Conservation (phyloP, 495 filamentous ascomycete species). For the Trichoderma reesei region DNA sequence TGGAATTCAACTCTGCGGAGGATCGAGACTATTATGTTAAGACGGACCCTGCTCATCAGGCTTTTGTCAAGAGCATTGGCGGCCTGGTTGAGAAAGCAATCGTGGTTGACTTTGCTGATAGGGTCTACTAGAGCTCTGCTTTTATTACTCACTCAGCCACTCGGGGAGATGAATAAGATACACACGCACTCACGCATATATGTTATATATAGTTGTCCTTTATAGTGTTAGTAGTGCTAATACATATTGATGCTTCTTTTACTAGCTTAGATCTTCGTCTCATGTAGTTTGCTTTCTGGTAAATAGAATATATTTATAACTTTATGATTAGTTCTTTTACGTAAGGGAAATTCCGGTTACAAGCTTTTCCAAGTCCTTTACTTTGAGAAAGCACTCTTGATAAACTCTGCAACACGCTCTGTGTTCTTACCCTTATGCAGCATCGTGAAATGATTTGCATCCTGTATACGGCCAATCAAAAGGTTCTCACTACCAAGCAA, state of each 20-base stretch:
- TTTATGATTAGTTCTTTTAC: too few relatives aligned
- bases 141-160: too few relatives aligned
- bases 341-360: too few relatives aligned
- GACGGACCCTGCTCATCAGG: constrained; percentile 40
- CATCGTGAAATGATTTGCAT: constrained; percentile 60
- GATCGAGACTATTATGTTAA: constrained; percentile 47
- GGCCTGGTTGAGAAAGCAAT: constrained; percentile 29
- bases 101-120: constrained; percentile 36
- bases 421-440: constrained; percentile 35
- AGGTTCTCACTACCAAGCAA: constrained; percentile 58
- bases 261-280: too few relatives aligned
- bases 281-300: too few relatives aligned
- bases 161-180: too few relatives aligned
- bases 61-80: constrained; percentile 31
- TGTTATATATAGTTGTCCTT: too few relatives aligned
- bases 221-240: too few relatives aligned
- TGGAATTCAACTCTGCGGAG: constrained; percentile 47
- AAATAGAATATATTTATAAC: too few relatives aligned
- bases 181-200: too few relatives aligned
- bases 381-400: neutral
- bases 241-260: too few relatives aligned
- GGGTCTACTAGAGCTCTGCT: constrained; percentile 19
- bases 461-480: constrained; percentile 48
- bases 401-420: constrained; percentile 11
- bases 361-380: too few relatives aligned